Base-by-base conservation (phyloP, 257 asterid species). In the Solanum chiquidenum region DNA sequence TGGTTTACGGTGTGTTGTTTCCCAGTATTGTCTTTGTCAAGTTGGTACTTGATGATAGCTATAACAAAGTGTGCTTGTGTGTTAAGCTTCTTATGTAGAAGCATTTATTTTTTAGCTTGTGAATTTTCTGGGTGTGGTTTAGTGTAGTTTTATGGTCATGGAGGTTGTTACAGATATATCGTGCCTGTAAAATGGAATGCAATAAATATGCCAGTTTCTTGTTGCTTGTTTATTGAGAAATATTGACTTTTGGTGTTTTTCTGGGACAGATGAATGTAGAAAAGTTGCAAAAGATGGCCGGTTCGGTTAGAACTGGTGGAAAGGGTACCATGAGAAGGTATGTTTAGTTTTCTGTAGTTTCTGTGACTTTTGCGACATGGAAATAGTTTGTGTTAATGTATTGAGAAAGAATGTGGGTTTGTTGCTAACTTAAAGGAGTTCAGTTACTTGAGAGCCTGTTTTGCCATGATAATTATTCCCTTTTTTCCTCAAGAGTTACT, bases 311-410 rank as follows among this genome's bases (percentile, higher is more conserved):
- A 37, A 94, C 96, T 0, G 98, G 98, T 85, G 96, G 95, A n/a
- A 94, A 94, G 93, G 98, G 98, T 60, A 92, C 94, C 87, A 58
- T 92, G 92, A 90, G 96, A 89, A 94, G 98, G 98, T 94, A 83
- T 31, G 77, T 88, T 20, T 86, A 29, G 37, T 71, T 68, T 69
- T 42, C 66, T n/a, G 23, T 87, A 27, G 68, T 10, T 85, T 21
- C 11, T 66, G 83, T 38, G n/a, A 84, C 62, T 16, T 8, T 69
- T 27, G 55, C 31, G 6, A 25, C 38, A 44, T 44, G 66, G 25
- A 46, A 25, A 25, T 13, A 13, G 25, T 74, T 62, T 14, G 55
- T 84, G n/a, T 38, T 27, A 35, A 16, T 68, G 58, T 27, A 25
- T 64, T 25, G 33, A 23, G 31, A 62, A 84, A 34, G 40, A 64